These are phyloP conservation scores for Luffa aegyptiaca DNA, from an alignment of 306 rosid species.

Conservation along the genomic window DNA sequence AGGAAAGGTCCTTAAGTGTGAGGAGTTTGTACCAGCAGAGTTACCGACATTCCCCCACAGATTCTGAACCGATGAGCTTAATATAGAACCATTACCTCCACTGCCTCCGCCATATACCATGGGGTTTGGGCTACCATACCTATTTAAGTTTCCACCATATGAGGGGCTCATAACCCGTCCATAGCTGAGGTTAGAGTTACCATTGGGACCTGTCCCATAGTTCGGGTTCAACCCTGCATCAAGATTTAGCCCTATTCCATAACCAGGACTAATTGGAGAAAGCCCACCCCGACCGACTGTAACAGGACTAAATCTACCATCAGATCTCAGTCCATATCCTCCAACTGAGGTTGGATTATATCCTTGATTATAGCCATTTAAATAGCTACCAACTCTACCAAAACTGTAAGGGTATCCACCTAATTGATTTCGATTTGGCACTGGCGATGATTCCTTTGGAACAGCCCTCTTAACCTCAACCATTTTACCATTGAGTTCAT, in stretches of 20 bases:
- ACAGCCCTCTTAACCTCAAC: constrained; percentile 99
- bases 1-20: constrained; percentile 45
- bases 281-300: constrained; percentile 65
- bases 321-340: constrained; percentile 49
- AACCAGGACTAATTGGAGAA: constrained; percentile 72
- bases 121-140: constrained; percentile 54
- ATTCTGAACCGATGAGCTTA: constrained; percentile 47
- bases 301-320: constrained; percentile 77
- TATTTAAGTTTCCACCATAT: constrained; percentile 52
- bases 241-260: constrained; percentile 69
- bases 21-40: constrained; percentile 45
- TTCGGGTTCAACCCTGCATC: constrained; percentile 66
- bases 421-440: constrained; percentile 67
- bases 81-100: constrained; percentile 9
- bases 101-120: constrained; percentile 21
- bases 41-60: constrained; percentile 79
- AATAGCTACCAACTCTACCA: constrained; percentile 68
- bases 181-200: constrained; percentile 44
- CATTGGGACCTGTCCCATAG: constrained; percentile 61
- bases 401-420: constrained; percentile 48
- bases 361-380: constrained; percentile 31
- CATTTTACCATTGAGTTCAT: constrained; percentile 93
- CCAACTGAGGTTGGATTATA: constrained; percentile 57
- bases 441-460: constrained; percentile 92
- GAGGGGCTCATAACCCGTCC: constrained; percentile 74